These are phyloP conservation scores for Leishmania arabica DNA, from an alignment of 208 protist species.

Conservation along the genomic window DNA sequence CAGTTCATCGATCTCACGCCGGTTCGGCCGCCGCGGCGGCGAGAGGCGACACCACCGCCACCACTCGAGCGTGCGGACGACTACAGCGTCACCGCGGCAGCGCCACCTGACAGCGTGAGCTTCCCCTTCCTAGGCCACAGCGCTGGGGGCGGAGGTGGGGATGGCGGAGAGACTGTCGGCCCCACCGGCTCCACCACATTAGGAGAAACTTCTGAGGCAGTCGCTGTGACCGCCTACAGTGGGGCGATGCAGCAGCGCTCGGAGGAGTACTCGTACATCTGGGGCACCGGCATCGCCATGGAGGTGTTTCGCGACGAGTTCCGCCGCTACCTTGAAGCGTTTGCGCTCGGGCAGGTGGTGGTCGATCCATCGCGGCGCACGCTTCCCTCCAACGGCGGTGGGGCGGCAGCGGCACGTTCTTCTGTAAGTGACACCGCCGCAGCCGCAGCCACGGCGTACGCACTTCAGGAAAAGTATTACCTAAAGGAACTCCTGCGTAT, in stretches of 20 bases:
- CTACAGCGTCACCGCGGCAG: neutral
- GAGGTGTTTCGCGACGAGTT: conserved; percentile 83
- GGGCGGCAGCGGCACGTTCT: neutral
- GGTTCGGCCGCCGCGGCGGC: conserved; percentile 43
- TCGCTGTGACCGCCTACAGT: conserved; percentile 10
- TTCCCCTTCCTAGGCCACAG: neutral
- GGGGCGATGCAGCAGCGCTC: conserved; percentile 35
- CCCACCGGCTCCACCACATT: neutral
- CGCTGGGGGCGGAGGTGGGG: neutral
- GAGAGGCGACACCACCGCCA: conserved; percentile 10
- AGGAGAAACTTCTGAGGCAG: neutral
- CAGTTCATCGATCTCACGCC: conserved; percentile 61
- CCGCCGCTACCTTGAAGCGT: conserved; percentile 80
- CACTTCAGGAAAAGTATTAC: conserved; percentile 52
- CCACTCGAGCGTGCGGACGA: neutral
- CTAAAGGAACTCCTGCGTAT: conserved; percentile 74
- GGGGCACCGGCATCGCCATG: conserved; percentile 88
- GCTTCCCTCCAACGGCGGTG: neutral
- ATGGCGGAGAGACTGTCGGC: neutral
- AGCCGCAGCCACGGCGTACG: conserved; percentile 1
- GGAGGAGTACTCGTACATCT: conserved; percentile 89
- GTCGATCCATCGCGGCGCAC: conserved; percentile 4
- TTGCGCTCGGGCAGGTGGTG: conserved; percentile 32
- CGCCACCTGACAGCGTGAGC: neutral
- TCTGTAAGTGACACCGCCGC: neutral